Base-by-base conservation (phyloP, 108 stramenopile genomes). In the Nitzschia putrida region DNA sequence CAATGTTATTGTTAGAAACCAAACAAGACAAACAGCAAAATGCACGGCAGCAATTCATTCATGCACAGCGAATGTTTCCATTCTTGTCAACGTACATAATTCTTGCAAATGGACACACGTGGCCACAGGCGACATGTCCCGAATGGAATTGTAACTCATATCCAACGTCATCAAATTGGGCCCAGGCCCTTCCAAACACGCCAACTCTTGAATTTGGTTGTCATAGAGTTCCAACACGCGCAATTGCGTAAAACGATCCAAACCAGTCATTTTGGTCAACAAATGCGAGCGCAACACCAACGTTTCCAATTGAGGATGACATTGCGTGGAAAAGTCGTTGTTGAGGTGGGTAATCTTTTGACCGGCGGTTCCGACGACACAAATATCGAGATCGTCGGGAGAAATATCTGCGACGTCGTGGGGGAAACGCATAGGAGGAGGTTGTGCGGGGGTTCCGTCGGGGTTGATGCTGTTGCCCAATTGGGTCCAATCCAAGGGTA, bases 161-260 rank as follows among this genome's bases (percentile, higher is more conserved):
- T 97, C 96, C 57, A 95, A 56, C 5, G 84, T 79, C 24, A 59
- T 65, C 18, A 95, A 77, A n/a, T 65, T 78, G 14, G 45, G 71
- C 38, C 88, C 89, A 0, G 52, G 53, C 13, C 72, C 82, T 23
- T 85, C 78, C 64, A 83, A 71, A 65, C 76, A 78, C 11, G 64
- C 61, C 63, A 93, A 76, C 11, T 61, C 66, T 64, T 89, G 74
- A 55, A 98, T 82, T 69, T 87, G 86, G 76, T 98, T 98, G 71
- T 98, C 97, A 82, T 98, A 98, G 41, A 98, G 72, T 72, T 98
- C 97, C 55, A 98, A 72, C 22, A 88, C 61, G 58, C 90, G 85
- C 64, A 95, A 72, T 11, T 87, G 73, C 24, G 70, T 44, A 43
- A 92, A 78, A 10, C 55, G 66, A 20, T 71, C 75, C 37, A 95